Base-by-base conservation (phyloP, 495 filamentous ascomycete species). In the Aspergillus heteromorphus region DNA sequence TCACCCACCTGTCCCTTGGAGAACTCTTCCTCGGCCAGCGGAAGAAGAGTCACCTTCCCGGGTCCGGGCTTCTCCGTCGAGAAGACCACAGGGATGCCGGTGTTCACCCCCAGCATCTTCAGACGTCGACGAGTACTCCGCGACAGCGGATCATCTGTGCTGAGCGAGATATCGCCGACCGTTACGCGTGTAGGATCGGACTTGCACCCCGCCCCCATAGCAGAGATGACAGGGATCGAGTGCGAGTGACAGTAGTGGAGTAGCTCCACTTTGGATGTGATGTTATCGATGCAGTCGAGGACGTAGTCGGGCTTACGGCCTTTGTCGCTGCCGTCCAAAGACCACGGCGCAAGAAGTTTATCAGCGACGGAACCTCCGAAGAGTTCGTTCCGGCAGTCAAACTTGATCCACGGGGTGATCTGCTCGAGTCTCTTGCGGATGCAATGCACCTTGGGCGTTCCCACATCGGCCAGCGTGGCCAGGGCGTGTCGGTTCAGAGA, bases 181-280 rank as follows among this genome's bases (percentile, higher is more conserved):
- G 87, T 85, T 49, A 98, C 81, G n/a, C 86, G 79, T 1, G 92
- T 96, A 2, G 95, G 95, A 63, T 99, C 93, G 11, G 89, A 92
- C 74, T 99, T 99, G 69, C 92, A 97, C 1, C 92, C 93, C 1
- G 93, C 93, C 1, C 93, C 93, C 93, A 97, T 99, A 6, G 91
- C 91, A 9, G 89, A 91, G 53, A 99, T 88, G 5, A 98, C 88
- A 0, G 80, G 86, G 17, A 97, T 73, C 0, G 75, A 75, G 56
- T 88, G 79, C 51, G 84, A 75, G 56, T 89, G 76, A 69, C 93
- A 99, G 68, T 95, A 96, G 67, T 88, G 83, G 49, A 99, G 76
- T 50, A 99, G 67, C 49, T 88, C 87, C 14, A 97, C 93, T 72
- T 99, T 99, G 48, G 90, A 95, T 19, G 92, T 86, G 55, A 97